These are phyloP conservation scores for Hippophae tibetana DNA, from an alignment of 306 rosid species.

Conservation along the genomic window DNA sequence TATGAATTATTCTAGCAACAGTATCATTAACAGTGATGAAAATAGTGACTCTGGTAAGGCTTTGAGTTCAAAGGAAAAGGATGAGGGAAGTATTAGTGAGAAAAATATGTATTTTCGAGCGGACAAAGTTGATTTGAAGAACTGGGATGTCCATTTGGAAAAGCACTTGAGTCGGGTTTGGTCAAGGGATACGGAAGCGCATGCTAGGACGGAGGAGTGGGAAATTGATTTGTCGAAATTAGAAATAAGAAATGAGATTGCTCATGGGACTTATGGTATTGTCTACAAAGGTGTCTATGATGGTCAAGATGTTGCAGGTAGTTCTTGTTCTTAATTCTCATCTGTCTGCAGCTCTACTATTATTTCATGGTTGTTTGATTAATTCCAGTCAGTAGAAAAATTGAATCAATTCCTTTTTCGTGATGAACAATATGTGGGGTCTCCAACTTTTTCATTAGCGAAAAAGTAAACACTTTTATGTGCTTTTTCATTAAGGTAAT, in stretches of 20 bases:
- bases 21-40: conserved; percentile 7
- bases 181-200: conserved; percentile 29
- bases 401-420: too few species aligned
- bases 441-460: too few species aligned
- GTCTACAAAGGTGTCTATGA: conserved; percentile 47
- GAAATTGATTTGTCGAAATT: conserved; percentile 41
- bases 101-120: conserved; percentile 30
- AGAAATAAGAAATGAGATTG: conserved; percentile 34
- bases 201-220: conserved; percentile 37
- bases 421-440: too few species aligned
- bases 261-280: conserved; percentile 46
- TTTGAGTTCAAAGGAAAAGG: conserved; percentile 16
- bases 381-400: too few species aligned
- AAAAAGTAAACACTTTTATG: too few species aligned
- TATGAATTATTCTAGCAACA: conserved; percentile 31
- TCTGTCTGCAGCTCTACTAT: too few species aligned
- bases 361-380: too few species aligned
- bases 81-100: conserved; percentile 16
- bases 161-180: conserved; percentile 42
- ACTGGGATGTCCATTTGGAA: conserved; percentile 37
- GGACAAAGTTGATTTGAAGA: conserved; percentile 42
- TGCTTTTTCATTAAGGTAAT: too few species aligned
- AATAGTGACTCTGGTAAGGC: conserved; percentile 10
- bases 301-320: conserved; percentile 56
- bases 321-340: not conserved